Base-by-base conservation (phyloP, 208 protist species). In the Crithidia bombi region DNA sequence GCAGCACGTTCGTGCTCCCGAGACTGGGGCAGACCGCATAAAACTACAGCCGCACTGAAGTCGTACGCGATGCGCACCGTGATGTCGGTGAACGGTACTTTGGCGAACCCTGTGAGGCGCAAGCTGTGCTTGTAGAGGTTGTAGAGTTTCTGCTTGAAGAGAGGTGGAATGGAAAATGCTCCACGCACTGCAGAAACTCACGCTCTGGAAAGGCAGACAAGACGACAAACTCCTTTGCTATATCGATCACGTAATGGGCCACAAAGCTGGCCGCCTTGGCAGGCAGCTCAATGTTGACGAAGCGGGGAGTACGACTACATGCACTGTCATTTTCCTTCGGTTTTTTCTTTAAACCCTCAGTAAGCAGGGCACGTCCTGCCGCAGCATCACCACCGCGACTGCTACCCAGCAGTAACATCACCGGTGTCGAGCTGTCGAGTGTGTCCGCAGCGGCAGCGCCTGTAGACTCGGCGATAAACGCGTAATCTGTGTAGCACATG, bases 111-210 rank as follows among this genome's bases (percentile, higher is more conserved):
- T 15, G 50, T 58, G 10, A 62, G 23, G 5, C 68, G 4, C 4
- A 73, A 25, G 38, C 47, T 79, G 46, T 56, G 7, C 52, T 58
- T 58, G 59, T 65, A 71, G 3, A 78, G 44, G 26, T 73, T 62
- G 26, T 74, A 69, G n/a, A 71, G 75, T 21, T 41, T 65, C 41
- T 75, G 62, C 21, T 41, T 41, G 23, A 76, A 73, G 28, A 49
- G n/a, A 10, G 75, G 80, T 19, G 50, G 32, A 9, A 85, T 47
- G 57, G 47, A 26, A 14, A 71, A 17, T 68, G 70, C 65, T 77
- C 75, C 49, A 72, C 47, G 43, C 71, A 78, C 55, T 82, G 81
- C 57, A 80, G 54, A 30, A 79, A 59, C 58, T 82, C 54, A 9
- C 69, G 47, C 17, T 44, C 52, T 17, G 76, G 72, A 10, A 77